Percentiles rank a stretch among this genome's conserved stretches.
Conservation (phyloP, 805 yeast species). For the Cyberlindnera mississippiensis region DNA sequence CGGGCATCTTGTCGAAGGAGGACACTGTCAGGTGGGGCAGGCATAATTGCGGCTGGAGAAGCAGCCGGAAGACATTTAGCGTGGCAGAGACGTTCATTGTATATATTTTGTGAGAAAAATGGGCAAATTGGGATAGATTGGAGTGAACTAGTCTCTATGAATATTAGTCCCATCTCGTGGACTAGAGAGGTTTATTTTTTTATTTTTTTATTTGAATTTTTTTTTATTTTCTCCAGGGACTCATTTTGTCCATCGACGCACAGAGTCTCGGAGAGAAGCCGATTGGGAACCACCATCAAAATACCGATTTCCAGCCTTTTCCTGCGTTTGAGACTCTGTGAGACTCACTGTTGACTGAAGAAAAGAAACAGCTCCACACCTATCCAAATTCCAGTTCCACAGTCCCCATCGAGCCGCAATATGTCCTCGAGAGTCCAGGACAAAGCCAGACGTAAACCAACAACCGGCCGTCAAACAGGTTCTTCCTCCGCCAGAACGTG, state of each 20-base stretch:
- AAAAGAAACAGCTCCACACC: no score
- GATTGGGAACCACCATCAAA: neutral
- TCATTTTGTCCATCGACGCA: neutral
- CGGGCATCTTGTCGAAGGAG: conserved; percentile 55
- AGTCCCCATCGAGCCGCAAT: neutral
- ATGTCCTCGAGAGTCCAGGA: conserved; percentile 7
- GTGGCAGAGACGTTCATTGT: conserved; percentile 73
- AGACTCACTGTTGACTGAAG: no score
- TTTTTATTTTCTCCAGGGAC: neutral
- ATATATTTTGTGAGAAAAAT: no score
- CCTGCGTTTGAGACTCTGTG: no score
- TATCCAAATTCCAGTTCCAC: no score
- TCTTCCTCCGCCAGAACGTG: no score
- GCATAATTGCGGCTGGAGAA: conserved; percentile 62
- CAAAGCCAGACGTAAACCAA: conserved; percentile 13
- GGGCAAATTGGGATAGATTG: no score
- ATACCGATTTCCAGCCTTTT: no score
- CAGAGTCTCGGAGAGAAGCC: neutral
- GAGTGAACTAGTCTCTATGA: no score
- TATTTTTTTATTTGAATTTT: neutral
- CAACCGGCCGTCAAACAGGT: neutral
- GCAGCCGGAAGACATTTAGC: conserved; percentile 55
- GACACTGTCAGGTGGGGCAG: conserved; percentile 57
- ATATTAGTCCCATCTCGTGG: no score
- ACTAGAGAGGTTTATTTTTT: neutral